Evolutionary conservation across 1,284 basidiomycete genomes (phyloP).

Genomic region (Pholiota adiposa): DNA sequence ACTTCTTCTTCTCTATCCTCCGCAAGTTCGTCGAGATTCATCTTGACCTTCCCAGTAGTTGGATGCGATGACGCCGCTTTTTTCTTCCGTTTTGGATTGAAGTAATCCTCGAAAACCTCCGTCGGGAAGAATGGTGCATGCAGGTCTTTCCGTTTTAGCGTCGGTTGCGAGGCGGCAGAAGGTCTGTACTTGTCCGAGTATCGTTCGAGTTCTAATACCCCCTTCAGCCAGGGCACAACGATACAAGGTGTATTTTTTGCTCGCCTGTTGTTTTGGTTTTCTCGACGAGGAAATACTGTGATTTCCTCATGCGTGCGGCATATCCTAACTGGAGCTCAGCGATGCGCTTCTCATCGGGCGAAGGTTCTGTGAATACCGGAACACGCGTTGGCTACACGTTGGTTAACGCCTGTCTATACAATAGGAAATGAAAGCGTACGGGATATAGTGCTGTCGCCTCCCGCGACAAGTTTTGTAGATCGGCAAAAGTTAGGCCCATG

Average conservation of each 20-base stretch:
- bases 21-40: constrained; percentile 68
- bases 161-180: constrained; percentile 58
- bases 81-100: constrained; percentile 71
- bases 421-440: constrained; percentile 47
- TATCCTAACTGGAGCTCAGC: constrained; percentile 71
- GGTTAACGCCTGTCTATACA: constrained; percentile 14
- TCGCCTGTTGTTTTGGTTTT: constrained; percentile 65
- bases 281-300: constrained; percentile 77
- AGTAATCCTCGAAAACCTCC: constrained; percentile 77
- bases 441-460: constrained; percentile 80
- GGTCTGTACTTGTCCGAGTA: constrained; percentile 84
- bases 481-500: constrained; percentile 79
- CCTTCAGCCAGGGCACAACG: background rate
- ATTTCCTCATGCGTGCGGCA: constrained; percentile 61
- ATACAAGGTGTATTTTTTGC: constrained; percentile 10
- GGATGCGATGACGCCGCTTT: constrained; percentile 38
- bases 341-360: constrained; percentile 64
- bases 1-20: constrained; percentile 70
- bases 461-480: constrained; percentile 73
- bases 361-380: constrained; percentile 67
- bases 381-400: constrained; percentile 33
- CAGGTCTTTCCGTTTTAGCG: constrained; percentile 68
- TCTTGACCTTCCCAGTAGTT: constrained; percentile 41
- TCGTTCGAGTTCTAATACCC: constrained; percentile 60
- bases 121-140: constrained; percentile 77